These are phyloP conservation scores for Misopates orontium DNA, from an alignment of 257 asterid genomes.

Conservation along the genomic window DNA sequence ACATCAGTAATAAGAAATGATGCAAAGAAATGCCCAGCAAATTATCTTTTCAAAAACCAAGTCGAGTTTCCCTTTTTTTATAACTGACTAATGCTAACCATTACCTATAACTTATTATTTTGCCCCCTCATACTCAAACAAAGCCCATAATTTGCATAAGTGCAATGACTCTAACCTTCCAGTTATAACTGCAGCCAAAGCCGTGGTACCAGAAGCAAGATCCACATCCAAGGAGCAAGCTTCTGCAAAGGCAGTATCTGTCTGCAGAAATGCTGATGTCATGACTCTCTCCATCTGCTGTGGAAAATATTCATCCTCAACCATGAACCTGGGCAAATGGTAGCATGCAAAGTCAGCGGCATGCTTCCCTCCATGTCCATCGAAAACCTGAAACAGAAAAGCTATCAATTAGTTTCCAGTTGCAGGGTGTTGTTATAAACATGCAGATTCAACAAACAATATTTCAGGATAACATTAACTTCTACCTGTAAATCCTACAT, in stretches of 20 bases:
- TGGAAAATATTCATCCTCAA: constrained; percentile 72
- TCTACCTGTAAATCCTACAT: too few species aligned
- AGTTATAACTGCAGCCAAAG: constrained; percentile 77
- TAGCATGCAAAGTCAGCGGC: constrained; percentile 92
- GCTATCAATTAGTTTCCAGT: not conserved
- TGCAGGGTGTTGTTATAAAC: not conserved
- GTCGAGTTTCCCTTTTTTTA: too few species aligned
- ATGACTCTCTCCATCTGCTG: constrained; percentile 66
- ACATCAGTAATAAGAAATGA: too few species aligned
- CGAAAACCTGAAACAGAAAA: constrained; percentile 66
- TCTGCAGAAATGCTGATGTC: constrained; percentile 78
- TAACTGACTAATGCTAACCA: too few species aligned
- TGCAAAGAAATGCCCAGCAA: too few species aligned
- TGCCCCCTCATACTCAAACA: not conserved
- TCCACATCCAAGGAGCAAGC: constrained; percentile 77
- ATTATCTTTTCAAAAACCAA: too few species aligned
- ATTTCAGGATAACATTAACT: not conserved
- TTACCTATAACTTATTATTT: not conserved
- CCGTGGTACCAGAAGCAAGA: constrained; percentile 99
- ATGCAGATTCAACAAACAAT: not conserved
- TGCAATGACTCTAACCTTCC: constrained; percentile 63
- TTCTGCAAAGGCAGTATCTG: constrained; percentile 87
- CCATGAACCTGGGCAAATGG: constrained; percentile 81
- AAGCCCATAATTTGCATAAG: not conserved
- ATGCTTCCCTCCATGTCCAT: constrained; percentile 98